Percentiles rank a stretch among this genome's conserved stretches.
phyloP scores from a whole-genome alignment of 495 filamentous ascomycete genomes.

The Aspergillus sclerotioniger region DNA sequence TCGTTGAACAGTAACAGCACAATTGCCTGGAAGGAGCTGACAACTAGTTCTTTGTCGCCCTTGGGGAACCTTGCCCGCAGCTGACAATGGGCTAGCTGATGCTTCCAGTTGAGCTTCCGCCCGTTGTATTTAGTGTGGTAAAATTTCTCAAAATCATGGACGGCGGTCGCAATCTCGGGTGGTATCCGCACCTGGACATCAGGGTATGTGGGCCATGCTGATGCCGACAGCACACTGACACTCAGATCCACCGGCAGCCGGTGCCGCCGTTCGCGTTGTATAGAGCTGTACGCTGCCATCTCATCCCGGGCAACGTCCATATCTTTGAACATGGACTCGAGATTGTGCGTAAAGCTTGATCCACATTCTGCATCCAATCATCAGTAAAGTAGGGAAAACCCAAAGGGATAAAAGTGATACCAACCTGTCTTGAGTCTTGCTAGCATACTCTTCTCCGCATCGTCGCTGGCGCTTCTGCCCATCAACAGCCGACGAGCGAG shows the following conservation, averaged over 20 bases:
- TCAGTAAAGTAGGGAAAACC: slow-evolving; percentile 3
- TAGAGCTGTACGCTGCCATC: slow-evolving; percentile 70
- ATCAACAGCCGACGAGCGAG: slow-evolving; percentile 85
- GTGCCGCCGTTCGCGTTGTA: slow-evolving; percentile 47
- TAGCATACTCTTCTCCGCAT: slow-evolving; percentile 95
- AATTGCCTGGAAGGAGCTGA: slow-evolving; percentile 87
- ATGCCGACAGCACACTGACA: slow-evolving; percentile 80
- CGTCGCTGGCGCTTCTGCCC: slow-evolving; percentile 85
- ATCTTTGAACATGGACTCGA: slow-evolving; percentile 99
- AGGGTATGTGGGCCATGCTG: slow-evolving; percentile 91
- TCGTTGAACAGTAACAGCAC: slow-evolving; percentile 92
- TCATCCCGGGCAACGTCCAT: slow-evolving; percentile 87
- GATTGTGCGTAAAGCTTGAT: slow-evolving; percentile 87
- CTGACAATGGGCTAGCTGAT: slow-evolving; percentile 83
- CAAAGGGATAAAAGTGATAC: slow-evolving; percentile 3
- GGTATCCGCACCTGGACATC: slow-evolving; percentile 77
- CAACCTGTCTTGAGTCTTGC: slow-evolving; percentile 75
- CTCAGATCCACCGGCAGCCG: slow-evolving; percentile 68
- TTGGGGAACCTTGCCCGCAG: slow-evolving; percentile 74
- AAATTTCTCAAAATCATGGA: slow-evolving; percentile 71
- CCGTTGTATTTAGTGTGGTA: slow-evolving; percentile 87
- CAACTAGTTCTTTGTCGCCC: slow-evolving; percentile 78
- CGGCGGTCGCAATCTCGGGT: slow-evolving; percentile 60
- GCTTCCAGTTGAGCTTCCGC: slow-evolving; percentile 85
- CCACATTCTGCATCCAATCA: slow-evolving; percentile 67